Evolutionary conservation across 306 rosid genomes (phyloP).

Genomic region (Psophocarpus tetragonolobus): DNA sequence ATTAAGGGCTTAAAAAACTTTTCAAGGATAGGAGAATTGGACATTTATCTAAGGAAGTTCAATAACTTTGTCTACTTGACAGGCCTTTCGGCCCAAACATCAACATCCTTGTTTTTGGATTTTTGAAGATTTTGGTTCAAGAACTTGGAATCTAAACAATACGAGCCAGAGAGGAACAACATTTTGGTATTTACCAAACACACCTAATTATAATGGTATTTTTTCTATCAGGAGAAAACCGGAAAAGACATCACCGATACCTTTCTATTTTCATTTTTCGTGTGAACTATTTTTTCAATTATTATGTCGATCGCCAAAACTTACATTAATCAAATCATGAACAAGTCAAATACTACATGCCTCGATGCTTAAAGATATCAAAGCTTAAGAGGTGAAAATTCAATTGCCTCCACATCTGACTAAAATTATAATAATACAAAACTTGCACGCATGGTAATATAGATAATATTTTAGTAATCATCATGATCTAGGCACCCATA

Average conservation of each 20-base stretch:
- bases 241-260: too few relatives aligned
- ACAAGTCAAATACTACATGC: not conserved
- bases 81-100: not conserved
- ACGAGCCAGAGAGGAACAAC: not conserved
- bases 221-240: too few relatives aligned
- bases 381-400: slow-evolving; percentile 12
- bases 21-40: not conserved
- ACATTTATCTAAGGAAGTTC: not conserved
- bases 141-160: not conserved
- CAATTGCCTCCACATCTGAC: not conserved
- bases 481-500: not conserved
- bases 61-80: not conserved
- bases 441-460: not conserved
- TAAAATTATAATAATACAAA: not conserved
- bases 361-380: not conserved
- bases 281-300: too few relatives aligned
- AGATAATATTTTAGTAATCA: not conserved
- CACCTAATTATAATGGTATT: too few relatives aligned
- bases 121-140: not conserved
- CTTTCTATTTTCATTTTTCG: too few relatives aligned
- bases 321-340: not conserved
- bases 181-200: too few relatives aligned
- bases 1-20: too few relatives aligned
- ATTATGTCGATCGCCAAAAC: too few relatives aligned
- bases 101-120: not conserved